Base-by-base conservation (phyloP, 345 rosid genomes). In the Conringia planisiliqua region DNA sequence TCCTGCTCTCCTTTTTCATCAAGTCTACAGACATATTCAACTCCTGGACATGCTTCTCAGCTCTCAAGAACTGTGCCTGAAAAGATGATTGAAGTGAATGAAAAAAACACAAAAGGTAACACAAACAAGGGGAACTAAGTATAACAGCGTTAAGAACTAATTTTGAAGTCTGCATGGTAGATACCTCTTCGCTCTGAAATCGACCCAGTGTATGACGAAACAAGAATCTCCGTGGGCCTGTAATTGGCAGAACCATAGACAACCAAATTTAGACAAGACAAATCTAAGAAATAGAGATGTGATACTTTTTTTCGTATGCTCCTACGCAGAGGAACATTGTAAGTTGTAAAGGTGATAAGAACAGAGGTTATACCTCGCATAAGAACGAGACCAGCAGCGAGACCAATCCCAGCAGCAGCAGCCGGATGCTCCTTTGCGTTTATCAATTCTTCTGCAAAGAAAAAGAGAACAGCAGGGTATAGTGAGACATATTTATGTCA, bases 221-320 rank as follows among this genome's bases (percentile, higher is more conserved):
- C 73, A 95, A 66, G 80, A 95, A 81, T 81, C 92, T 89, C 82
- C 98, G 85, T 27, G 99, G 97, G 33, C 96, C 99, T 95, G 86
- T 2, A 59, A 66, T 57, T 35, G 5, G 26, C 36, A 36, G 2
- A 54, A 43, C 24, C 35, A 70, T 0, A 46, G 35, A 44, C 35
- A 64, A 47, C 20, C 20, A 22, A 32, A 58, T 58, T 46, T 33
- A 48, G 43, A 55, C 51, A 62, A 55, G 42, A 55, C 4, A 52
- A 46, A 27, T 46, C 18, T 46, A 24, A 66, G 47, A 12, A 68
- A 50, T 4, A 48, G 10, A 58, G 36, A 68, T 39, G 29, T 39
- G 38, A 18, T 60, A 54, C 40, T 24, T 54, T 62, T 30, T 52
- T 35, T n/a, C n/a, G 20, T 7, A 61, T 48, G 32, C 63, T 57